These are phyloP conservation scores for Phaffomyces antillensis DNA, from an alignment of 805 yeast species.

Conservation along the genomic window DNA sequence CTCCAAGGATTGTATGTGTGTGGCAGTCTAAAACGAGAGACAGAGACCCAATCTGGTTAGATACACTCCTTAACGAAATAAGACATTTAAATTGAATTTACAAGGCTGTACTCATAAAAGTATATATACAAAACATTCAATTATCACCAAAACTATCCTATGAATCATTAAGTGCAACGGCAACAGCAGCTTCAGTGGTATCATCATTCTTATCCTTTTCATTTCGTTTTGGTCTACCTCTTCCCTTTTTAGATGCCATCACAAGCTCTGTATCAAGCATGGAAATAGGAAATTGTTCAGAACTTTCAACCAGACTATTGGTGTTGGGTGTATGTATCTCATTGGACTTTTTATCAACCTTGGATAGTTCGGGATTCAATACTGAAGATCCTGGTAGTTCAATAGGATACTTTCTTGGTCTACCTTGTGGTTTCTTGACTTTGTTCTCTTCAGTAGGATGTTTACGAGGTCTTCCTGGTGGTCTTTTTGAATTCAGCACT, in stretches of 20 bases:
- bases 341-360: constrained; percentile 1
- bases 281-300: too few relatives aligned
- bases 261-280: constrained; percentile 3
- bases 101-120: too few relatives aligned
- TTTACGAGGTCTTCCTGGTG: constrained; percentile 45
- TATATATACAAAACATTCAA: too few relatives aligned
- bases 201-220: background rate
- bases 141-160: background rate
- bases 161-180: constrained; percentile 7
- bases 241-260: constrained; percentile 4
- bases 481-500: constrained; percentile 26
- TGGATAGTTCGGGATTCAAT: background rate
- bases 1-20: too few relatives aligned
- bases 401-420: constrained; percentile 22
- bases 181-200: constrained; percentile 1
- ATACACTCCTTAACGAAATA: too few relatives aligned
- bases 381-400: constrained; percentile 6
- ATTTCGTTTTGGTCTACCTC: constrained; percentile 15
- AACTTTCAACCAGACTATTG: too few relatives aligned
- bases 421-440: constrained; percentile 23
- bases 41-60: too few relatives aligned
- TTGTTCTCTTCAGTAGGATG: constrained; percentile 41
- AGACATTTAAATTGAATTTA: too few relatives aligned
- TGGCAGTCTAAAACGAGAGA: too few relatives aligned
- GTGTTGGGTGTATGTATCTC: background rate